Conservation (phyloP, 176 grass and related monocot species). For the Thinopyrum elongatum region DNA sequence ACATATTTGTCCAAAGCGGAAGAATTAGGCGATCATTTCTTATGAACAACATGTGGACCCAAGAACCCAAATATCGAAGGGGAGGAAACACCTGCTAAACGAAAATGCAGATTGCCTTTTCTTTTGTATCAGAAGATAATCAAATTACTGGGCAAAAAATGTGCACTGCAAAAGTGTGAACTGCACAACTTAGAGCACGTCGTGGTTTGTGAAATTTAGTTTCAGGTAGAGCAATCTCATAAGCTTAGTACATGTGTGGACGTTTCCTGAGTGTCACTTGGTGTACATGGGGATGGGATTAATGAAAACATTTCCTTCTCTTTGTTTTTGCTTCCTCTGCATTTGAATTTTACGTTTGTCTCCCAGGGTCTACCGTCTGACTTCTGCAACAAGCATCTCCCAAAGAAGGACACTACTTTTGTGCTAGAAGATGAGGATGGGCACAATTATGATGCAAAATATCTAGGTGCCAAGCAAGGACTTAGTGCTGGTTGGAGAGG, state of each 20-base stretch:
- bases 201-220: conserved; percentile 2
- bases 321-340: background rate
- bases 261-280: background rate
- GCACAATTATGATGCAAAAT: background rate
- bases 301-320: background rate
- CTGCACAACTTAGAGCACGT: background rate
- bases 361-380: conserved; percentile 33
- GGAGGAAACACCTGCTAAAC: conserved; percentile 1
- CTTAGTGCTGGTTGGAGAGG: conserved; percentile 50
- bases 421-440: conserved; percentile 48
- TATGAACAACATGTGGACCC: background rate
- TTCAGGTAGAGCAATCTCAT: background rate
- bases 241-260: background rate
- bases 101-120: background rate
- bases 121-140: background rate
- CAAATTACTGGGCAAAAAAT: background rate
- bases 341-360: conserved; percentile 2
- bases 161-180: background rate
- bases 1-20: background rate
- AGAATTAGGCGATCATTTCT: background rate
- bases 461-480: conserved; percentile 36
- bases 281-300: background rate
- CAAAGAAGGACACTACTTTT: conserved; percentile 25
- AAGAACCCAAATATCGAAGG: background rate
- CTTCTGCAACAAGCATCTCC: conserved; percentile 53